Base-by-base conservation (phyloP, 306 rosid species). In the Begonia peltatifolia region DNA sequence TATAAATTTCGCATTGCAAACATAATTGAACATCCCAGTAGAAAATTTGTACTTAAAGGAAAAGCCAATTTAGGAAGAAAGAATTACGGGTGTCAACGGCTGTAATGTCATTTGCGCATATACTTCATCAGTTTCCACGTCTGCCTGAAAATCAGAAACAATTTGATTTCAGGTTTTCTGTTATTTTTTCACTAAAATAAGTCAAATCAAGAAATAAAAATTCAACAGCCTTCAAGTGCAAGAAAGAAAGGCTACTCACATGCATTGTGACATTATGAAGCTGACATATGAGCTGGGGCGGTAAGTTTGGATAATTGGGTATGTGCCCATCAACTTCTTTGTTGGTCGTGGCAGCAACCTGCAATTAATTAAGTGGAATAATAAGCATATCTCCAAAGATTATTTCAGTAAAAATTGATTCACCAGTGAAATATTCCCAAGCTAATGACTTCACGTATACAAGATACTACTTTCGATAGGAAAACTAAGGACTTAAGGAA, bases 31-130 rank as follows among this genome's bases (percentile, higher is more conserved):
- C 38, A 30, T 30, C 38, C 38, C 38, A 30, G 8, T 30, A 4
- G 10, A 53, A 12, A 14, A 25, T 16, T 15, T 65, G 12, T 1
- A 15, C 22, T 17, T 18, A 10, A 42, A 25, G 59, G 38, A 42
- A 23, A n/a, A 41, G 42, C 25, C 11, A 53, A 25, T 53, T 36
- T n/a, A 4, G 9, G 9, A 14, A 56, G 43, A 76, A 35, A 60
- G 53, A 35, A 2, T 15, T 72, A 87, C 96, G 74, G 76, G 78
- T 2, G 94, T 83, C 81, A 87, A 63, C 2, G 94, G 96, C 74
- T 87, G 96, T 20, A 87, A 68, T 15, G 96, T 87, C 94, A 87
- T 81, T 64, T 87, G 96, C 22, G 96, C 90, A 78, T 87, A 87
- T 7, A 87, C 96, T 80, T 87, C 96, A 68, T 87, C 94, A 2